Evolutionary conservation across 805 yeast species (phyloP), one percentile per base, ranked within the genome.

Genomic region (Saccharomyces cerevisiae): DNA sequence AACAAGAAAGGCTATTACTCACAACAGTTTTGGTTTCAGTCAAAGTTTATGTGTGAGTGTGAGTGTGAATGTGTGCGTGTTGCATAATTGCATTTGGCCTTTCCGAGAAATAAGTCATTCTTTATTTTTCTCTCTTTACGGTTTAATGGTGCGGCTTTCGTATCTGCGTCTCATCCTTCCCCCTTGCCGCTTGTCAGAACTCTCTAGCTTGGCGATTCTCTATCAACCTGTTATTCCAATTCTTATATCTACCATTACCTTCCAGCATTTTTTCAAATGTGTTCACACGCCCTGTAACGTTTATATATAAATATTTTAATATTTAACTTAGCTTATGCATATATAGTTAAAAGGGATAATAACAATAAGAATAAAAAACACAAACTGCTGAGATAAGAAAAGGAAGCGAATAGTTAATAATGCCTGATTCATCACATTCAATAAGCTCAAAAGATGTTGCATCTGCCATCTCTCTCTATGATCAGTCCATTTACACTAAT

Each of bases 381-480:
- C 43, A 8, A 17, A 17, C 9, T 17, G 24, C 13, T 6, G 17
- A 36, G 43, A 36, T 36, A 36, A 36, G 24, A 36, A 36, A 36
- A 36, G 14, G 6, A 36, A 21, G 22, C 8, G 21, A 26, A 10
- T 31, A 49, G 17, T 28, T 8, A 47, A 36, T 14, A 21, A 56
- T 58, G 62, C 57, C 56, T 17, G 59, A 55, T 22, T 62, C 65
- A 6, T 46, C 55, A 14, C 54, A 55, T 46, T 62, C 66, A 13
- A 47, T 57, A 9, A 59, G 63, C 30, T 59, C 66, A 21, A 61
- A 52, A 48, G 66, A 61, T 41, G 56, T 61, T 21, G 57, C 63
- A 2, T 62, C 66, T 1, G 55, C 63, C 22, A 52, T 62, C 10
- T 62, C 66, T 5, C 55, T 61, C 10, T 58, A 59, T 50, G 63